Evolutionary conservation across 306 rosid species (phyloP).

Genomic region (Inga leiocalycina): DNA sequence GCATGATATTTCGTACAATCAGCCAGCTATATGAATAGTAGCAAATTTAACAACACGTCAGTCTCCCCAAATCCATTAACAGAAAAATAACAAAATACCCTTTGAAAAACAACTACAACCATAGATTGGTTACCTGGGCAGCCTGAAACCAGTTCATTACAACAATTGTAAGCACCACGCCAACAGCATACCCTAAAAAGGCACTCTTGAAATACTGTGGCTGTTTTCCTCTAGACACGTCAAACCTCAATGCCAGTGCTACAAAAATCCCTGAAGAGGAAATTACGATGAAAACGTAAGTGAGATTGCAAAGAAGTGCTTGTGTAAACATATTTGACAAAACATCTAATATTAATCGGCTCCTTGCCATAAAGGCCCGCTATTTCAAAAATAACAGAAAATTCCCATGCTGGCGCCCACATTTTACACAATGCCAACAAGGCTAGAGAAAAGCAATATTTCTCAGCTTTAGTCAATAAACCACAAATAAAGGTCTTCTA

Average conservation of each 20-base stretch:
- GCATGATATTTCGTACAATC: slow-evolving; percentile 8
- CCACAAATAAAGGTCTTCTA: background rate
- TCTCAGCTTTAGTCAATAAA: background rate
- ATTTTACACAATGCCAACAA: too few relatives aligned
- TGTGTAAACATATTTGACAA: background rate
- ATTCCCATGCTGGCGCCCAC: background rate
- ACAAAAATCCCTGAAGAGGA: slow-evolving; percentile 83
- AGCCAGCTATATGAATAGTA: slow-evolving; percentile 19
- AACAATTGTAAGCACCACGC: slow-evolving; percentile 85
- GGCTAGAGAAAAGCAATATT: background rate
- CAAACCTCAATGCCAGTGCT: slow-evolving; percentile 95
- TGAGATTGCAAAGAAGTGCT: background rate
- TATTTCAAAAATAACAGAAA: background rate
- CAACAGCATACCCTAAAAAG: slow-evolving; percentile 78
- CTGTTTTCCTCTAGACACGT: slow-evolving; percentile 82
- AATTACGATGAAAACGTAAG: background rate
- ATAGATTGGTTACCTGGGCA: slow-evolving; percentile 79
- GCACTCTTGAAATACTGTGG: slow-evolving; percentile 94
- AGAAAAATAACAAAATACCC: slow-evolving; percentile 13
- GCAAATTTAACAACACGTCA: background rate
- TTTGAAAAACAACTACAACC: background rate
- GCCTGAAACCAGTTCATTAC: slow-evolving; percentile 99
- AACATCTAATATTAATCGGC: background rate
- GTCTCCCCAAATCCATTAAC: background rate
- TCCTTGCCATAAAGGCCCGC: background rate